phyloP scores from a whole-genome alignment of 371 early-diverging fungal genomes.

The Nematocida sp. region DNA sequence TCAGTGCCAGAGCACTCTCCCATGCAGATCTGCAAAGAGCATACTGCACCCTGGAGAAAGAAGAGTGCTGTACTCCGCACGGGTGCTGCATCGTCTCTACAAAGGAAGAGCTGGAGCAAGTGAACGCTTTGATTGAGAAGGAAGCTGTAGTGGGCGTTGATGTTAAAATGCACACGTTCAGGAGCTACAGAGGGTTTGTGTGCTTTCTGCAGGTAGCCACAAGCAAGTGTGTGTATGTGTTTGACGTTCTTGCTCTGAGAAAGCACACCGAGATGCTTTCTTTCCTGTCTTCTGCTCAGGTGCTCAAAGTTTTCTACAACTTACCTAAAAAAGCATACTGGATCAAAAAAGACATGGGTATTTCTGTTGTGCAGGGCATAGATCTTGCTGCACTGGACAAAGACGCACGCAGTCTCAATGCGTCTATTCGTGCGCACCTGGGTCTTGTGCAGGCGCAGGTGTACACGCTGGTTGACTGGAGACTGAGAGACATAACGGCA shows the following conservation, averaged over 20 bases:
- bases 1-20: too few relatives aligned
- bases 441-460: not conserved
- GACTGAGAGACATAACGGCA: conserved; percentile 3
- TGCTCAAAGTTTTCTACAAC: conserved; percentile 23
- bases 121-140: not conserved
- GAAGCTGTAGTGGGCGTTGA: conserved; percentile 33
- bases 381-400: not conserved
- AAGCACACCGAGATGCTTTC: not conserved
- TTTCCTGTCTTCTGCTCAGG: not conserved
- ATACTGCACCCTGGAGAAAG: not conserved
- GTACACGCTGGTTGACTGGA: conserved; percentile 44
- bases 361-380: not conserved
- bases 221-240: conserved; percentile 2
- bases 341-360: conserved; percentile 22
- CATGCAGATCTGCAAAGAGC: not conserved
- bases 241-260: conserved; percentile 31
- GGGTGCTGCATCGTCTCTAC: not conserved
- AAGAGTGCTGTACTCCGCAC: not conserved
- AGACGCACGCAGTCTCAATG: too few relatives aligned
- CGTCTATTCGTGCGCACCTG: too few relatives aligned
- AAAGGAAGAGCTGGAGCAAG: not conserved
- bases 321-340: not conserved
- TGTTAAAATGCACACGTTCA: conserved; percentile 57
- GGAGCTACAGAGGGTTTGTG: conserved; percentile 55
- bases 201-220: conserved; percentile 46